phyloP scores from a whole-genome alignment of 2,329 filamentous ascomycete species.

The Paracoccidioides lutzii region DNA sequence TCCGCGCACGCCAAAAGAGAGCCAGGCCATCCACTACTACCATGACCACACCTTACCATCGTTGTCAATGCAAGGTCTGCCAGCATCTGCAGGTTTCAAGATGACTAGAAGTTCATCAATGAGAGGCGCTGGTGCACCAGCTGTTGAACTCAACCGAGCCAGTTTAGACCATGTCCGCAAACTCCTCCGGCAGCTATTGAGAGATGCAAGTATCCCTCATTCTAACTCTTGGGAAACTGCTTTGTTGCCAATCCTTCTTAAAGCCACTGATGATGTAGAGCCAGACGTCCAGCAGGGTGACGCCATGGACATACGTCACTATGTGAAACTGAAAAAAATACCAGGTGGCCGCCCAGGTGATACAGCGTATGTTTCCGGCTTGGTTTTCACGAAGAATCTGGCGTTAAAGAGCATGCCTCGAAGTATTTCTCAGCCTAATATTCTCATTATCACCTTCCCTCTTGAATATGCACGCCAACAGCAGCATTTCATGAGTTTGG shows the following conservation, averaged over 20 bases:
- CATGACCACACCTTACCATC: constrained; percentile 22
- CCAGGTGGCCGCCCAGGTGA: constrained; percentile 80
- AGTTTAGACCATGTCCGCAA: constrained; percentile 81
- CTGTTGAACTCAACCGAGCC: constrained; percentile 73
- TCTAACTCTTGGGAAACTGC: constrained; percentile 75
- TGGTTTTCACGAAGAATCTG: constrained; percentile 95
- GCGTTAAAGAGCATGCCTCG: constrained; percentile 93
- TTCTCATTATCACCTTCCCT: constrained; percentile 85
- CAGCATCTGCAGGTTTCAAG: constrained; percentile 30
- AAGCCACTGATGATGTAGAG: constrained; percentile 86
- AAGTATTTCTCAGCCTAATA: constrained; percentile 68
- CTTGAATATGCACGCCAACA: constrained; percentile 92
- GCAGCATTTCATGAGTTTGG: constrained; percentile 93
- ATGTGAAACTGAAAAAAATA: constrained; percentile 94
- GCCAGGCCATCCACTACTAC: constrained; percentile 33
- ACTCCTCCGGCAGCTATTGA: constrained; percentile 68
- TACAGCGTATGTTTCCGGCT: constrained; percentile 89
- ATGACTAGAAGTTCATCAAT: constrained; percentile 73
- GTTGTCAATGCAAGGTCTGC: constrained; percentile 36
- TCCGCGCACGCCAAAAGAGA: constrained; percentile 52
- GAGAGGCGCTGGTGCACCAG: constrained; percentile 58
- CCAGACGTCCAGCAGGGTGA: constrained; percentile 83
- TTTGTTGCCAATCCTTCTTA: constrained; percentile 75
- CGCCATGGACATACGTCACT: constrained; percentile 93
- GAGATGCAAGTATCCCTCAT: constrained; percentile 62